These are phyloP conservation scores for Metschnikowia sp. DNA, from an alignment of 805 yeast genomes.

Conservation along the genomic window DNA sequence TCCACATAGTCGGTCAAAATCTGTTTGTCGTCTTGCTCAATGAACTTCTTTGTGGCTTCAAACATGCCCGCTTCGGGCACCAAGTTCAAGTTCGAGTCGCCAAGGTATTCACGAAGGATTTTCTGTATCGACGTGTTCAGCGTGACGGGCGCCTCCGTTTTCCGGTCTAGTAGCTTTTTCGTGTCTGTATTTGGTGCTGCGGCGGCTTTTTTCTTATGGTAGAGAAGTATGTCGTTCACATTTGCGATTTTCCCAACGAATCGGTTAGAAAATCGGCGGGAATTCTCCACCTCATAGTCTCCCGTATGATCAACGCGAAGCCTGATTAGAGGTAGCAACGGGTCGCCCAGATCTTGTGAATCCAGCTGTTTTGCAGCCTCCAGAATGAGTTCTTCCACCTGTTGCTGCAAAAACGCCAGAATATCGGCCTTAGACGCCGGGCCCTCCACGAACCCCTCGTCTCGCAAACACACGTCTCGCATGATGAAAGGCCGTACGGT, in stretches of 20 bases:
- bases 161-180: slow-evolving; percentile 10
- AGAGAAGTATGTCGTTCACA: slow-evolving; percentile 77
- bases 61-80: slow-evolving; percentile 75
- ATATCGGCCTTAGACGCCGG: slow-evolving; percentile 59
- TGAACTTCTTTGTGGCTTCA: slow-evolving; percentile 65
- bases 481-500: slow-evolving; percentile 82
- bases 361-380: slow-evolving; percentile 42
- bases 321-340: slow-evolving; percentile 66
- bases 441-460: slow-evolving; percentile 56
- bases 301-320: slow-evolving; percentile 86
- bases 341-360: background rate
- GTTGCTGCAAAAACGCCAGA: slow-evolving; percentile 51
- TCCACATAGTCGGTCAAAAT: slow-evolving; percentile 64
- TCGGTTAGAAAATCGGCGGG: slow-evolving; percentile 81
- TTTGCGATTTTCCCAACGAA: slow-evolving; percentile 92
- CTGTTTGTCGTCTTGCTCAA: slow-evolving; percentile 79
- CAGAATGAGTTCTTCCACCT: slow-evolving; percentile 65
- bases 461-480: slow-evolving; percentile 56
- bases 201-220: slow-evolving; percentile 47
- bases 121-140: slow-evolving; percentile 40
- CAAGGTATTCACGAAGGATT: slow-evolving; percentile 60
- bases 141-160: slow-evolving; percentile 12
- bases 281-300: slow-evolving; percentile 88
- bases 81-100: slow-evolving; percentile 60
- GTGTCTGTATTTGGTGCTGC: slow-evolving; percentile 2